These are phyloP conservation scores for Phoma sp. DNA, from an alignment of 2,329 filamentous ascomycete species.

Conservation along the genomic window DNA sequence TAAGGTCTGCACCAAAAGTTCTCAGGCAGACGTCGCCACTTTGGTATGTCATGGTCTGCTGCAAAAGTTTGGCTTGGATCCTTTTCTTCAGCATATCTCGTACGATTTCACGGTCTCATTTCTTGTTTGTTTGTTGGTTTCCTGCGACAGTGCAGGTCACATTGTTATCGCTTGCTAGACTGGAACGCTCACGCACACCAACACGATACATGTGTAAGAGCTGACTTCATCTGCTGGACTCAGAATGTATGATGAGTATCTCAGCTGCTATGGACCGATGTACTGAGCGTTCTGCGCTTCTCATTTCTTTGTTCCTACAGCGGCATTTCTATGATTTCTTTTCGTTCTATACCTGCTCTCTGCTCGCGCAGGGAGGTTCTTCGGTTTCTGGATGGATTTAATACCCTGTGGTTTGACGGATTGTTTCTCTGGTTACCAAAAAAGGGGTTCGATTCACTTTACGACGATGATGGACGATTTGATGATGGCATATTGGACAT, in stretches of 20 bases:
- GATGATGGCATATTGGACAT: slow-evolving; percentile 14
- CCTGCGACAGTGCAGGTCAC: slow-evolving; percentile 43
- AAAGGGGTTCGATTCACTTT: slow-evolving; percentile 1
- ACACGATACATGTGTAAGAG: slow-evolving; percentile 35
- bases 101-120: slow-evolving; percentile 31
- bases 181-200: slow-evolving; percentile 46
- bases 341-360: slow-evolving; percentile 39
- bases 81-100: slow-evolving; percentile 23
- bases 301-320: slow-evolving; percentile 12
- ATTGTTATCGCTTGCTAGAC: slow-evolving; percentile 46
- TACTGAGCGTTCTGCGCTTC: slow-evolving; percentile 19
- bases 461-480: slow-evolving; percentile 11
- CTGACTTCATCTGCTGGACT: slow-evolving; percentile 23
- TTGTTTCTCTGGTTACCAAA: slow-evolving; percentile 12
- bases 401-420: slow-evolving; percentile 29
- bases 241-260: slow-evolving; percentile 37
- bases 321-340: slow-evolving; percentile 15
- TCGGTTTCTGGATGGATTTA: slow-evolving; percentile 33
- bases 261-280: slow-evolving; percentile 24
- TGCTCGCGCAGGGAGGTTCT: slow-evolving; percentile 25
- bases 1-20: slow-evolving; percentile 23
- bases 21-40: slow-evolving; percentile 17
- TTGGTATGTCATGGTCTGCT: slow-evolving; percentile 8
- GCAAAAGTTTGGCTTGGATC: slow-evolving; percentile 29
- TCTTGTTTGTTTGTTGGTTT: slow-evolving; percentile 34